These are phyloP conservation scores for Casaregolazyma lundiana DNA, from an alignment of 1,139 yeast species.

Conservation along the genomic window DNA sequence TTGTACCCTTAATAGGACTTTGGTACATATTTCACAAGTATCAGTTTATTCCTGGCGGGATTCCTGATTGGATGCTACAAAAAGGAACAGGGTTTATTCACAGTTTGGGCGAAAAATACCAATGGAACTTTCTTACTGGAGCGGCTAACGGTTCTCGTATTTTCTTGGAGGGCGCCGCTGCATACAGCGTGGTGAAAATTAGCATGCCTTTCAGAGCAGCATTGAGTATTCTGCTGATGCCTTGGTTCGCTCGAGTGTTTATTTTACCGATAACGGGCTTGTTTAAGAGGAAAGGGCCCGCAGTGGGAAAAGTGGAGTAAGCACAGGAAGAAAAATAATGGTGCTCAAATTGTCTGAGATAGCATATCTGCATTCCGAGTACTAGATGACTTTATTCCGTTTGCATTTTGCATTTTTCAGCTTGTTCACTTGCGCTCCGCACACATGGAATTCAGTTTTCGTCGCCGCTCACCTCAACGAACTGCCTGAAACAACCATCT, in stretches of 20 bases:
- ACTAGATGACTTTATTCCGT: no score
- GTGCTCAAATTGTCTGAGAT: no score
- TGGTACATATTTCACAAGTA: slow-evolving; percentile 70
- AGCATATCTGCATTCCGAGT: no score
- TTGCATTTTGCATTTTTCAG: neutral
- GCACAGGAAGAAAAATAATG: neutral
- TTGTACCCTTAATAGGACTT: slow-evolving; percentile 67
- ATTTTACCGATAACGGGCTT: slow-evolving; percentile 49
- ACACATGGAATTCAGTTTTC: neutral
- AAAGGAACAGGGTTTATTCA: slow-evolving; percentile 61
- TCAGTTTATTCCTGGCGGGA: slow-evolving; percentile 44
- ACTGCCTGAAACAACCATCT: slow-evolving; percentile 38
- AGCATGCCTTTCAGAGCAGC: slow-evolving; percentile 56
- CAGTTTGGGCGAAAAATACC: slow-evolving; percentile 37
- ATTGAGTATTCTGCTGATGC: slow-evolving; percentile 56
- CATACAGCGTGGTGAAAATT: slow-evolving; percentile 72
- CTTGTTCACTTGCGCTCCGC: neutral
- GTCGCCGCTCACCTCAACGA: neutral
- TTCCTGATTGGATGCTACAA: slow-evolving; percentile 63
- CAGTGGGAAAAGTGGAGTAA: neutral
- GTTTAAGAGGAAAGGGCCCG: slow-evolving; percentile 23
- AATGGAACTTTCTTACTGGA: slow-evolving; percentile 30
- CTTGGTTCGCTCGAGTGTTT: slow-evolving; percentile 59
- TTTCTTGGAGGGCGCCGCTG: slow-evolving; percentile 79
- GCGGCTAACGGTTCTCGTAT: slow-evolving; percentile 53